Evolutionary conservation across 2,329 filamentous ascomycete species (phyloP).

Genomic region (Ceratocystis cubensis): DNA sequence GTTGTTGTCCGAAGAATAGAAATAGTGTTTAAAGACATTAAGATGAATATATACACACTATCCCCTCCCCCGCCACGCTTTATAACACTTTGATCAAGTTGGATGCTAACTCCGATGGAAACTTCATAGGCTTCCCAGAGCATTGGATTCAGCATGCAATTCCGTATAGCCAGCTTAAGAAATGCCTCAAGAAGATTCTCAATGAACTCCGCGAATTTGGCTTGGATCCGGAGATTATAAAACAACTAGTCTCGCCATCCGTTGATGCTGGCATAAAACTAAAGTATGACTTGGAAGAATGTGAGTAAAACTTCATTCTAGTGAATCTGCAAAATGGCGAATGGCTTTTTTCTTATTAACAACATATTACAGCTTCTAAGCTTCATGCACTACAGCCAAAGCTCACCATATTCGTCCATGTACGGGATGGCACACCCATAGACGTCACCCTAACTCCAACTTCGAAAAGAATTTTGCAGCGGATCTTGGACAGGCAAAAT

Average conservation of each 20-base stretch:
- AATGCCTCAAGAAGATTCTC: conserved; percentile 71
- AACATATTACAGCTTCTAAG: conserved; percentile 28
- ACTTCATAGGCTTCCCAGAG: conserved; percentile 49
- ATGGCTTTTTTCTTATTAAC: background rate
- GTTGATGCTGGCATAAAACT: conserved; percentile 36
- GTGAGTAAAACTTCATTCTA: conserved; percentile 26
- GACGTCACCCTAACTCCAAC: conserved; percentile 55
- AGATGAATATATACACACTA: too few relatives aligned
- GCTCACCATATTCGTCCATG: conserved; percentile 55
- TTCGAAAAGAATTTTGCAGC: conserved; percentile 51
- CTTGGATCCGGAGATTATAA: conserved; percentile 57
- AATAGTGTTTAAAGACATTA: too few relatives aligned
- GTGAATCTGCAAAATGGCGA: background rate
- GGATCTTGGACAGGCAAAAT: conserved; percentile 30
- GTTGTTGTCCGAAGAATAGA: too few relatives aligned
- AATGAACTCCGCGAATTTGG: conserved; percentile 58
- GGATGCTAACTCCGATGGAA: background rate
- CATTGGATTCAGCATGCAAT: conserved; percentile 64
- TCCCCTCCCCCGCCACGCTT: too few relatives aligned
- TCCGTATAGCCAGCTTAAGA: conserved; percentile 75
- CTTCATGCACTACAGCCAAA: conserved; percentile 48
- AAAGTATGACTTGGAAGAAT: conserved; percentile 42
- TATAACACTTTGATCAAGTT: background rate
- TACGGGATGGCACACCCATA: conserved; percentile 52
- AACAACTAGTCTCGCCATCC: conserved; percentile 46